These are phyloP conservation scores for Cyberlindnera euphorbiae DNA, from an alignment of 805 yeast species.

Conservation along the genomic window DNA sequence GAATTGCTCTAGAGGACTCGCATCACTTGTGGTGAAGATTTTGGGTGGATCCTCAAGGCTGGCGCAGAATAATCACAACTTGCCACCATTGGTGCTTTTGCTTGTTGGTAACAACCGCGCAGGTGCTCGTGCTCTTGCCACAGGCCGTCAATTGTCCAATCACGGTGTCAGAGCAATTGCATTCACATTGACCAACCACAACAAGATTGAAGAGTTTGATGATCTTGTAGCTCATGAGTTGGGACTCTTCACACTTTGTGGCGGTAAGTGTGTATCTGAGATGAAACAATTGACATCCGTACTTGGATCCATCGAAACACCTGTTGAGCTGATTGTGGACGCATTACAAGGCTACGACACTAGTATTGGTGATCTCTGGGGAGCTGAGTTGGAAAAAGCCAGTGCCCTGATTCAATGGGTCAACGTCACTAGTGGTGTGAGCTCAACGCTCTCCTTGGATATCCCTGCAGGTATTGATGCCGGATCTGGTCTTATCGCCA, in stretches of 20 bases:
- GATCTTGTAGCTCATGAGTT: constrained; percentile 42
- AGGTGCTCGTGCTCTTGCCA: constrained; percentile 70
- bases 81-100: constrained; percentile 71
- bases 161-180: constrained; percentile 63
- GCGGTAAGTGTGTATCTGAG: constrained; percentile 53
- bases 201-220: constrained; percentile 20
- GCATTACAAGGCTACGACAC: constrained; percentile 82
- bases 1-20: constrained; percentile 63
- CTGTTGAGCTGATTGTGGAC: constrained; percentile 76
- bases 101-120: constrained; percentile 71
- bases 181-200: constrained; percentile 14
- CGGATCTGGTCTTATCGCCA: constrained; percentile 55
- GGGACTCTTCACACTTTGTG: constrained; percentile 50
- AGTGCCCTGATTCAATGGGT: constrained; percentile 60
- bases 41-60: constrained; percentile 70
- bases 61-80: constrained; percentile 62
- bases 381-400: constrained; percentile 34
- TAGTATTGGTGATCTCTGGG: constrained; percentile 52
- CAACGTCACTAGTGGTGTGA: constrained; percentile 37
- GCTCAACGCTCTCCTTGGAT: constrained; percentile 59
- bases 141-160: constrained; percentile 74
- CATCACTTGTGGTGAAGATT: constrained; percentile 51
- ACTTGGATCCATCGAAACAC: constrained; percentile 52
- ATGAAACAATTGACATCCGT: constrained; percentile 32
- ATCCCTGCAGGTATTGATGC: constrained; percentile 82